Percentiles rank a stretch among this genome's conserved stretches.
phyloP scores from a whole-genome alignment of 306 rosid species.

The Cajanus cajan region DNA sequence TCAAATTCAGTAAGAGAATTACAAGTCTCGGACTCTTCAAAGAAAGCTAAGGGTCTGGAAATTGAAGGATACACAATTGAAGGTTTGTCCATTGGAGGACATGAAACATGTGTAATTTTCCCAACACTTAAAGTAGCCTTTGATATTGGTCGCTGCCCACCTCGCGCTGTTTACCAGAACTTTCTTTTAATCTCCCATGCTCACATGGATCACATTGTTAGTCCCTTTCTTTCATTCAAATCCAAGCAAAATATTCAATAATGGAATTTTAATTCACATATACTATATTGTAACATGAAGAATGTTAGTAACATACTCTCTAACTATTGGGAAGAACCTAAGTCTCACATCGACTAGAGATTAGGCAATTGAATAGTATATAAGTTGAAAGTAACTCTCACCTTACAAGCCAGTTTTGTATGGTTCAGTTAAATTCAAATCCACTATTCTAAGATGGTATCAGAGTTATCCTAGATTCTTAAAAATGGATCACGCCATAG shows the following conservation, averaged over 20 bases:
- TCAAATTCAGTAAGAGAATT: slow-evolving; percentile 31
- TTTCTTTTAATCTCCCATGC: slow-evolving; percentile 88
- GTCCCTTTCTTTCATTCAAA: slow-evolving; percentile 22
- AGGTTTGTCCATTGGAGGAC: slow-evolving; percentile 95
- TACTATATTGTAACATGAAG: too few relatives aligned
- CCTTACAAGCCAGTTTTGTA: too few relatives aligned
- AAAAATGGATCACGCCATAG: too few relatives aligned
- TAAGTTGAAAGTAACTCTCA: too few relatives aligned
- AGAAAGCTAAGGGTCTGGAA: slow-evolving; percentile 44
- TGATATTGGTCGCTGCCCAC: slow-evolving; percentile 95
- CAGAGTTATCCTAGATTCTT: too few relatives aligned
- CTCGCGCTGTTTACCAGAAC: slow-evolving; percentile 74
- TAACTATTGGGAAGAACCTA: too few relatives aligned
- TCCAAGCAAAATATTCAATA: background rate
- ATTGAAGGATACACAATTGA: slow-evolving; percentile 80
- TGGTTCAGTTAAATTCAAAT: too few relatives aligned
- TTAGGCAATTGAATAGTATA: too few relatives aligned
- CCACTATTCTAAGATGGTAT: too few relatives aligned
- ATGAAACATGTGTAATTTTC: slow-evolving; percentile 84
- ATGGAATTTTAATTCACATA: background rate
- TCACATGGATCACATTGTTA: slow-evolving; percentile 97
- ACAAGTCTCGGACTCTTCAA: slow-evolving; percentile 33
- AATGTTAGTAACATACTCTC: too few relatives aligned
- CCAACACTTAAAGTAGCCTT: slow-evolving; percentile 71
- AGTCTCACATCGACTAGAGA: too few relatives aligned